Evolutionary conservation across 75 land plant genomes (phyloP), one percentile per base, ranked within the genome.

Genomic region (Adiantum capillusveneris): DNA sequence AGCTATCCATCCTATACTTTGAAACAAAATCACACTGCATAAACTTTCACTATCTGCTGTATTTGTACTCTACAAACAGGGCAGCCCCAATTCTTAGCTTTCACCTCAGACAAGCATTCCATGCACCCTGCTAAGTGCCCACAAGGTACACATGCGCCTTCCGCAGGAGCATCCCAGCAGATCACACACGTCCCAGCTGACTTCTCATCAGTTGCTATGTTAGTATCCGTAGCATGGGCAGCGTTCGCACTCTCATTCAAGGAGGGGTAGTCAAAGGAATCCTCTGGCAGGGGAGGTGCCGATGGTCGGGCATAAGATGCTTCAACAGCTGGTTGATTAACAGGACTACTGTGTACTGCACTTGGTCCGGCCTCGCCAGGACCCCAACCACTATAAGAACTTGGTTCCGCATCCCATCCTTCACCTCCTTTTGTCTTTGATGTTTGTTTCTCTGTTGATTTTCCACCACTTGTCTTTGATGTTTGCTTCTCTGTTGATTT

Each of bases 121-220:
- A 95, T 90, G 71, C 99, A 95, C 28, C 99, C 99, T 44, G 96
- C 99, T 75, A 95, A 71, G 41, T 95, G 96, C 0, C 99, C 99
- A 69, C 99, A 95, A 0, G 99, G 99, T 42, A 90, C 68, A 65
- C 99, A 95, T 27, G 84, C 99, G 5, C 80, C 99, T 54, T 95
- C 81, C 22, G 79, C 74, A 57, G 79, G 80, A 41, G 88, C 86
- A 84, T 95, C 99, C 79, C 85, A 80, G 53, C 99, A 95, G 34
- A 95, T 76, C 24, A 86, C 85, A 76, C 99, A 95, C 0, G 69
- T 49, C 18, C 79, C 72, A n/a, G 60, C 55, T 25, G 29, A 5
- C 5, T 53, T 22, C 29, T 53, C 55, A 24, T 53, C 29, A 53
- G 5, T 21, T 2, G 14, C 24, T 3, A 19, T 22, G 25, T 24